phyloP scores from a whole-genome alignment of 1,284 basidiomycete species.

The Ganoderma resinaceum region DNA sequence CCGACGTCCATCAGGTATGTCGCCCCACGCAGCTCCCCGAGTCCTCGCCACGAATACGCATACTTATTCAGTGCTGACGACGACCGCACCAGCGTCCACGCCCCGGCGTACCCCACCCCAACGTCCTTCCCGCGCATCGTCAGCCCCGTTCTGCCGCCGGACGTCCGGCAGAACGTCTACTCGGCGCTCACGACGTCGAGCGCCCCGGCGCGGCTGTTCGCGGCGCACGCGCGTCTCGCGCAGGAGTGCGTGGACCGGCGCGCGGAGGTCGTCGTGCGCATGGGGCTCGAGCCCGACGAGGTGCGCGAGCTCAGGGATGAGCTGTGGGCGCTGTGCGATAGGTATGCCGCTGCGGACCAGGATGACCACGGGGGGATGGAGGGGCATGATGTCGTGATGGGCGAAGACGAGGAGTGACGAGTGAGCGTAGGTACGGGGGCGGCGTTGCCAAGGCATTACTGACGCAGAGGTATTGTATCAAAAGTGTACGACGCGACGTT shows the following conservation, averaged over 20 bases:
- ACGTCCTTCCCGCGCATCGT: slow-evolving; percentile 41
- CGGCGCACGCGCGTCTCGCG: slow-evolving; percentile 37
- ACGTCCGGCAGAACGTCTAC: slow-evolving; percentile 25
- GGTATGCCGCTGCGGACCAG: slow-evolving; percentile 34
- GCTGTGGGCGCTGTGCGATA: slow-evolving; percentile 43
- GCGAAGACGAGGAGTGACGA: slow-evolving; percentile 34
- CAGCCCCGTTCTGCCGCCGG: slow-evolving; percentile 22
- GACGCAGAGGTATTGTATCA: neutral
- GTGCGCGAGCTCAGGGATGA: slow-evolving; percentile 40
- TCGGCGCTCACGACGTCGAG: slow-evolving; percentile 37
- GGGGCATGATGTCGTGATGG: slow-evolving; percentile 26
- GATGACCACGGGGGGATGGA: slow-evolving; percentile 18
- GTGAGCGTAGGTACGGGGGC: neutral
- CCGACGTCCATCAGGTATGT: slow-evolving; percentile 32
- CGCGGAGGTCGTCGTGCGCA: slow-evolving; percentile 35
- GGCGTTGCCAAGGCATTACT: no score
- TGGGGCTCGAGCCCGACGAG: slow-evolving; percentile 44
- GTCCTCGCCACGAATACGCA: no score
- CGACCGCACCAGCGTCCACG: slow-evolving; percentile 35
- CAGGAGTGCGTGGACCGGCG: slow-evolving; percentile 38
- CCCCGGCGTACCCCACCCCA: slow-evolving; percentile 38
- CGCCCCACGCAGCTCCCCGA: no score
- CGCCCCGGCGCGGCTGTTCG: slow-evolving; percentile 35
- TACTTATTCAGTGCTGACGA: neutral
- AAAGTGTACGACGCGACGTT: neutral